phyloP scores from a whole-genome alignment of 2,329 filamentous ascomycete genomes.

The Paraphaeosphaeria minitans region DNA sequence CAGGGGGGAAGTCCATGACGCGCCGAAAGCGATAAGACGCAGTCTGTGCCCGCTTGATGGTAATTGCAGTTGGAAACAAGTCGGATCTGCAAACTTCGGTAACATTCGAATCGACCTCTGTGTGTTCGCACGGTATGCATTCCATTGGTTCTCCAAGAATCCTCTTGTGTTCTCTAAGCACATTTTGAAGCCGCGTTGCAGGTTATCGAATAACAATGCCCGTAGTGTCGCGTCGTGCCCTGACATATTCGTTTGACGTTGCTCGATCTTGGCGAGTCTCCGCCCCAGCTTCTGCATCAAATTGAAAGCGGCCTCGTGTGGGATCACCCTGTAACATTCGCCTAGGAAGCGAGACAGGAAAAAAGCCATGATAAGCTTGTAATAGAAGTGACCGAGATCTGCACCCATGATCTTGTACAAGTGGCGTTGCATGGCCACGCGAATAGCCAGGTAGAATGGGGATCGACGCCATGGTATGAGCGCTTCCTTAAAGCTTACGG shows the following conservation, averaged over 20 bases:
- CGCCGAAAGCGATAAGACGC: background rate
- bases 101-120: constrained; percentile 52
- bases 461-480: constrained; percentile 66
- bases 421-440: constrained; percentile 62
- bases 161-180: constrained; percentile 18
- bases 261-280: constrained; percentile 63
- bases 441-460: constrained; percentile 66
- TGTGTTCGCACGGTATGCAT: constrained; percentile 22
- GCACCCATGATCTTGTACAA: constrained; percentile 51
- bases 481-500: constrained; percentile 58
- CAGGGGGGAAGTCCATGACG: background rate
- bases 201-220: background rate
- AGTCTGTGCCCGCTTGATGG: constrained; percentile 23
- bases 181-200: constrained; percentile 20
- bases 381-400: constrained; percentile 54
- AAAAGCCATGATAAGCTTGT: constrained; percentile 63
- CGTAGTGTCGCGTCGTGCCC: background rate
- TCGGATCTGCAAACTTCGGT: constrained; percentile 39
- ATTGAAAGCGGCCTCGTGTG: constrained; percentile 45
- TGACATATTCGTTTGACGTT: constrained; percentile 31
- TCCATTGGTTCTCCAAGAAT: constrained; percentile 30
- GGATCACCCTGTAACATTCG: constrained; percentile 39
- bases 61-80: constrained; percentile 28
- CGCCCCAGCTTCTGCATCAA: constrained; percentile 61
- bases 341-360: constrained; percentile 56